Evolutionary conservation across 164 flowering plant genomes (phyloP).

Genomic region (Berberis thunbergii): DNA sequence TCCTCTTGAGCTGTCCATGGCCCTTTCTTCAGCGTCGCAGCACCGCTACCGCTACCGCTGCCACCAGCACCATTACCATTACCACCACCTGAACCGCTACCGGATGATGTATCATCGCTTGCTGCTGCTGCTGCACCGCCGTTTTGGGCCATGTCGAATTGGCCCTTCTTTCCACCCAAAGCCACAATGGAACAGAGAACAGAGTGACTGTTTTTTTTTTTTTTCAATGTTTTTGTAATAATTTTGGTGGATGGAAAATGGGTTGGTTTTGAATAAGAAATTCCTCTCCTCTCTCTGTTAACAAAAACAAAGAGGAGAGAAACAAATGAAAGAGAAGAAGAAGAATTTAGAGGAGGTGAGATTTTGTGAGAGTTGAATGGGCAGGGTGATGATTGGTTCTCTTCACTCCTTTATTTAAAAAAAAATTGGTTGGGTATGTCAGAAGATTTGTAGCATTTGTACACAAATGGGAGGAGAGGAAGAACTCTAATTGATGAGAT

Average conservation of each 20-base stretch:
- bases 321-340: constrained; percentile 1
- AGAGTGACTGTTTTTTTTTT: too few species aligned
- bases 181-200: too few species aligned
- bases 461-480: too few species aligned
- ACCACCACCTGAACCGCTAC: constrained; percentile 5
- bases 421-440: too few species aligned
- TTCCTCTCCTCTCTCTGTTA: constrained; percentile 9
- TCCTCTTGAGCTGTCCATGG: constrained; percentile 86
- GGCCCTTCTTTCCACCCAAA: too few species aligned
- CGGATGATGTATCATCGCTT: constrained; percentile 10
- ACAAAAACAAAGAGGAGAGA: background rate
- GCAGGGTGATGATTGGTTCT: too few species aligned
- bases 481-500: too few species aligned
- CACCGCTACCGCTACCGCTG: background rate
- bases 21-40: constrained; percentile 42
- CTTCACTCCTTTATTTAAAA: too few species aligned
- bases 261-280: background rate
- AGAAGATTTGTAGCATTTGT: too few species aligned
- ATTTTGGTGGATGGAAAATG: too few species aligned
- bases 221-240: too few species aligned
- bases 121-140: background rate
- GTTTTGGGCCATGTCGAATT: background rate
- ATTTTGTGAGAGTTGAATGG: too few species aligned
- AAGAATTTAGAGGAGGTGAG: background rate
- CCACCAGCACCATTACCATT: constrained; percentile 8